phyloP scores from a whole-genome alignment of 768 basidiomycete genomes.

The Obba rivulosa region DNA sequence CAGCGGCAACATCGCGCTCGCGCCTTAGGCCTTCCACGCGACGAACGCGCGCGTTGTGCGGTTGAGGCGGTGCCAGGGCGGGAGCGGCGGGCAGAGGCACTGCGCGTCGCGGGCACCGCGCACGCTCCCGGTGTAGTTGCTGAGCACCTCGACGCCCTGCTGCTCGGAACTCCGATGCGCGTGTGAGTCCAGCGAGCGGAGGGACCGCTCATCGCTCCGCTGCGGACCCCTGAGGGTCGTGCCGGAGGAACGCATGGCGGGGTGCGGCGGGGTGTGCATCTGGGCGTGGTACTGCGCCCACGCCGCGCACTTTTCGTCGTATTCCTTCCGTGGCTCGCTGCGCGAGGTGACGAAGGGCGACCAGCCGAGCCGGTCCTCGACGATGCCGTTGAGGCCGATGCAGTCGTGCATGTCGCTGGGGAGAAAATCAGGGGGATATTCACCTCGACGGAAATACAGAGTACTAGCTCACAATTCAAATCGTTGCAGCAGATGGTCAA shows the following conservation, averaged over 20 bases:
- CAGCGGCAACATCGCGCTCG: too few species aligned
- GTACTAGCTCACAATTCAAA: conserved; percentile 54
- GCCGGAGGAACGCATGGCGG: too few species aligned
- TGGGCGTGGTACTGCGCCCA: conserved; percentile 47
- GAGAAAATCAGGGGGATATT: background rate
- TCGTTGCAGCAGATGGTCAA: conserved; percentile 49
- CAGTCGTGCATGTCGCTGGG: conserved; percentile 63
- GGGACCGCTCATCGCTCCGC: conserved; percentile 3
- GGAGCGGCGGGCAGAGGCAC: conserved; percentile 2
- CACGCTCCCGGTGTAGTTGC: background rate
- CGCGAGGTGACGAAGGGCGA: conserved; percentile 31
- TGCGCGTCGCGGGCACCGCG: background rate
- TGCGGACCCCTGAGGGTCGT: conserved; percentile 1
- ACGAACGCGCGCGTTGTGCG: conserved; percentile 49
- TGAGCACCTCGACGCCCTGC: conserved; percentile 1
- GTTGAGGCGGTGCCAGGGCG: conserved; percentile 34
- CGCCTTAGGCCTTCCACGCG: conserved; percentile 46
- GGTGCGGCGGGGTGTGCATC: background rate
- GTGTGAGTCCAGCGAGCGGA: background rate
- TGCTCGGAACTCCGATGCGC: background rate
- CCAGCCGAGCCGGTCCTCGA: conserved; percentile 50
- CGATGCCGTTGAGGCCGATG: conserved; percentile 39
- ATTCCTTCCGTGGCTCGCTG: conserved; percentile 48
- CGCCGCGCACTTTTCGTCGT: conserved; percentile 50
- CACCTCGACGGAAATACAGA: conserved; percentile 1